Evolutionary conservation across 2,329 filamentous ascomycete species (phyloP).

Genomic region (Cercospora zeae-maydis): DNA sequence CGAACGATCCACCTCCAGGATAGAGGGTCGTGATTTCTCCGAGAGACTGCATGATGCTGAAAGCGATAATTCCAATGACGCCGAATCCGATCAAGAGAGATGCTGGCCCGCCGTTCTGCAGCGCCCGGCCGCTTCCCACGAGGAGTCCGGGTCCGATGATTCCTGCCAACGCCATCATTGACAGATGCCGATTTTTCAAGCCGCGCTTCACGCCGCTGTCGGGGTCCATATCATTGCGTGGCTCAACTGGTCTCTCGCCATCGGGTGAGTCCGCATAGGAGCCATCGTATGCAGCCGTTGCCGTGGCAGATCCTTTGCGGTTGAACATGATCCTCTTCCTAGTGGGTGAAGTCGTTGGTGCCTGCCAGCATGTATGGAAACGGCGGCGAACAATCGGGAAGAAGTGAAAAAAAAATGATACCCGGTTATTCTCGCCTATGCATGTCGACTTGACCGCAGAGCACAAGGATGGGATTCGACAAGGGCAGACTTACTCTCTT

Average conservation of each 20-base stretch:
- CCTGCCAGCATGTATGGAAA: neutral
- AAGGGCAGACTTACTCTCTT: neutral
- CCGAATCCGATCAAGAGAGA: constrained; percentile 70
- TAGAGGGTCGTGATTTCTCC: constrained; percentile 72
- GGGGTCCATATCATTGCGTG: constrained; percentile 46
- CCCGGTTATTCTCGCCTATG: neutral
- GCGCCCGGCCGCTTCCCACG: constrained; percentile 66
- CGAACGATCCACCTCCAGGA: constrained; percentile 67
- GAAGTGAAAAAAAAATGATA: neutral
- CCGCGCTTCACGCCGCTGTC: constrained; percentile 65
- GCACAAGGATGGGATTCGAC: neutral
- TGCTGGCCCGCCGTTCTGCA: constrained; percentile 66
- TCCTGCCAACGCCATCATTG: constrained; percentile 52
- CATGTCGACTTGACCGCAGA: neutral
- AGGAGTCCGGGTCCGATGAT: constrained; percentile 67
- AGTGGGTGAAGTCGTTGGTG: neutral
- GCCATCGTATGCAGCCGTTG: constrained; percentile 4
- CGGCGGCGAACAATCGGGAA: neutral
- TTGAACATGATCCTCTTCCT: neutral
- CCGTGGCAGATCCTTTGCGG: constrained; percentile 3
- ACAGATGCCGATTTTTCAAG: constrained; percentile 64
- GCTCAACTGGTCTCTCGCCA: constrained; percentile 1
- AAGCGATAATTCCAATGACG: constrained; percentile 67
- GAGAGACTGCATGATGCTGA: constrained; percentile 66
- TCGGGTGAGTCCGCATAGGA: neutral